A percentile compares a stretch with the other conserved stretches of the same genome.
Conservation (phyloP, 495 filamentous ascomycete genomes). For the Extremus antarcticus region DNA sequence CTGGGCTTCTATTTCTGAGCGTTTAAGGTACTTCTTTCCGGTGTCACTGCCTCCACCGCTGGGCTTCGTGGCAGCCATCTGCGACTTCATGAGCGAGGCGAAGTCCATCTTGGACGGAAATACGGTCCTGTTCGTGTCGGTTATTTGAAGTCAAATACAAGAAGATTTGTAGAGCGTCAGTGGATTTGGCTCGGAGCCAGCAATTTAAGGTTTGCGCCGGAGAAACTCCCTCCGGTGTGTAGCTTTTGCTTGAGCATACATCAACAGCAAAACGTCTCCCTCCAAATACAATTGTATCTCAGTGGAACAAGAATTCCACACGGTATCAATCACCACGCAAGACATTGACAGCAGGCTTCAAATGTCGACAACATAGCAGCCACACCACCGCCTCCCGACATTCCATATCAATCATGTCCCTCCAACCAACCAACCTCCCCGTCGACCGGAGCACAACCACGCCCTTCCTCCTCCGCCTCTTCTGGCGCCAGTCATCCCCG, state of each 20-base stretch:
- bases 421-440: slow-evolving; percentile 14
- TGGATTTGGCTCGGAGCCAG: not conserved
- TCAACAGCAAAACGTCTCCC: too few species aligned
- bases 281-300: too few species aligned
- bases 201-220: not conserved
- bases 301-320: too few species aligned
- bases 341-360: too few species aligned
- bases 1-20: slow-evolving; percentile 74
- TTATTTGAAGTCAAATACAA: not conserved
- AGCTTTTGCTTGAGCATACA: too few species aligned
- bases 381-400: not conserved
- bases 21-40: slow-evolving; percentile 73
- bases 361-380: not conserved
- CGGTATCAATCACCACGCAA: too few species aligned
- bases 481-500: slow-evolving; percentile 40
- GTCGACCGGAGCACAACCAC: slow-evolving; percentile 65
- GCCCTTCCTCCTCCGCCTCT: slow-evolving; percentile 85
- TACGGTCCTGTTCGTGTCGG: too few species aligned
- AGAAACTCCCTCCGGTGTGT: not conserved
- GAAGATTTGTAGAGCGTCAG: too few species aligned
- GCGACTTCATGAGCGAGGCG: slow-evolving; percentile 76
- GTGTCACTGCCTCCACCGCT: slow-evolving; percentile 22
- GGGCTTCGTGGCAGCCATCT: slow-evolving; percentile 69
- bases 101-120: slow-evolving; percentile 66
- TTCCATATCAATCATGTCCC: slow-evolving; percentile 8